These are phyloP conservation scores for Globisporangium takayamanum DNA, from an alignment of 352 stramenopile genomes.

Conservation along the genomic window DNA sequence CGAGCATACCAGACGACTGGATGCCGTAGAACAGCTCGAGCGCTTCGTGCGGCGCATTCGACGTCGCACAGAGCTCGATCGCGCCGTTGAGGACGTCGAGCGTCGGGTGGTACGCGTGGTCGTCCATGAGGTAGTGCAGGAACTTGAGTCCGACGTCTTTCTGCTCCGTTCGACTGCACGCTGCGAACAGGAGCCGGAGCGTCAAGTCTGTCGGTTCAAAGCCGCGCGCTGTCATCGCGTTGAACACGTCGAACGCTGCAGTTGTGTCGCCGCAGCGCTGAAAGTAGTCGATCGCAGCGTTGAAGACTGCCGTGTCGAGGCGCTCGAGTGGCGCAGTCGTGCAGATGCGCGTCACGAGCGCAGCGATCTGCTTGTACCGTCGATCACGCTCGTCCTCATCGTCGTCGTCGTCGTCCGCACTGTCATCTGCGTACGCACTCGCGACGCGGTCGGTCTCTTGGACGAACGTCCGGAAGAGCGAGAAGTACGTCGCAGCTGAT, in stretches of 20 bases:
- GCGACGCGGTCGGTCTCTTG: slow-evolving; percentile 24
- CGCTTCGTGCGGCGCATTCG: slow-evolving; percentile 35
- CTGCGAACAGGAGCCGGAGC: slow-evolving; percentile 53
- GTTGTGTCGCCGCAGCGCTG: slow-evolving; percentile 41
- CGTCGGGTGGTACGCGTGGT: slow-evolving; percentile 30
- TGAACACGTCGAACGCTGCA: slow-evolving; percentile 45
- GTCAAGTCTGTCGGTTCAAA: slow-evolving; percentile 40
- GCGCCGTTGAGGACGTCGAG: slow-evolving; percentile 45
- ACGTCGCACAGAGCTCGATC: slow-evolving; percentile 41
- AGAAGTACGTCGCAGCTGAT: slow-evolving; percentile 34
- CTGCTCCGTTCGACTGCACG: slow-evolving; percentile 35
- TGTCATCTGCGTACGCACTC: background rate
- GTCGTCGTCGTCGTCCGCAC: slow-evolving; percentile 9
- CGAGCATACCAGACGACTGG: slow-evolving; percentile 27
- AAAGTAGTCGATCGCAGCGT: slow-evolving; percentile 62
- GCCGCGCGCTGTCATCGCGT: slow-evolving; percentile 42
- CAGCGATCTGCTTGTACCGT: slow-evolving; percentile 12
- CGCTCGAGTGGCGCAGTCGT: slow-evolving; percentile 22
- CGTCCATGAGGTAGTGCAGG: slow-evolving; percentile 49
- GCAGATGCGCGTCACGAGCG: slow-evolving; percentile 43
- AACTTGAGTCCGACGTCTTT: slow-evolving; percentile 51
- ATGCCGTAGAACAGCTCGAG: slow-evolving; percentile 47
- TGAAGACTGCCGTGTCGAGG: slow-evolving; percentile 50
- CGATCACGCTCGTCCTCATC: slow-evolving; percentile 18
- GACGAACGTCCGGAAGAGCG: slow-evolving; percentile 46